Evolutionary conservation across 306 rosid genomes (phyloP), one percentile per base, ranked within the genome.

Genomic region (Astragalus membranaceus): DNA sequence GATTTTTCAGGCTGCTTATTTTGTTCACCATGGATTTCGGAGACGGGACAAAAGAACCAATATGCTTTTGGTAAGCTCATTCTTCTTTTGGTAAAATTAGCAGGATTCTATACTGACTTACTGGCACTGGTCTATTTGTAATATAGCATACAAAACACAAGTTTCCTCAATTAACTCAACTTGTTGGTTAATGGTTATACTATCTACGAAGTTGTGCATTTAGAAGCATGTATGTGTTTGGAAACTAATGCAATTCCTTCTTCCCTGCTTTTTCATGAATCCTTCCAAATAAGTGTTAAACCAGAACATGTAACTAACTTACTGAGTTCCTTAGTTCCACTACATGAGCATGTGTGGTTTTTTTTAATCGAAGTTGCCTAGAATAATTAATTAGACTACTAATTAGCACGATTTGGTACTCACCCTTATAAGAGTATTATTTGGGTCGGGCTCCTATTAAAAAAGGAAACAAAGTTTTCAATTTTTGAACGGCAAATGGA

Each of bases 31-130:
- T 61, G 87, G 93, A 68, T 92, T 92, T 70, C 85, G 81, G 65
- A 88, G 98, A 70, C 88, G 86, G 50, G 91, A 87, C 90, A 85
- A 83, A 85, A 60, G 91, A 75, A 83, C 91, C 43, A 92, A 90
- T 79, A 81, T 92, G 98, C 98, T 90, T 73, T 79, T 92, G 98
- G 98, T 90, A 92, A 53, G 49, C 37, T 10, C 29, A 53, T 66
- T 7, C 50, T 7, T 73, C 59, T 43, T 47, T 44, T 8, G 69
- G 47, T 49, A 61, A 54, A 49, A 51, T 10, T 33, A 29, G 23
- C 42, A 8, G 52, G 13, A 14, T 33, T 51, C 15, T 49, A 37
- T 10, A 55, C 20, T 64, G 36, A 20, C 52, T 46, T 13, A 23
- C 41, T 64, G 63, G 12, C 14, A 55, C 46, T 55, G 33, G 17